Evolutionary conservation across 164 flowering plant genomes (phyloP).

Genomic region (Annona cherimola): DNA sequence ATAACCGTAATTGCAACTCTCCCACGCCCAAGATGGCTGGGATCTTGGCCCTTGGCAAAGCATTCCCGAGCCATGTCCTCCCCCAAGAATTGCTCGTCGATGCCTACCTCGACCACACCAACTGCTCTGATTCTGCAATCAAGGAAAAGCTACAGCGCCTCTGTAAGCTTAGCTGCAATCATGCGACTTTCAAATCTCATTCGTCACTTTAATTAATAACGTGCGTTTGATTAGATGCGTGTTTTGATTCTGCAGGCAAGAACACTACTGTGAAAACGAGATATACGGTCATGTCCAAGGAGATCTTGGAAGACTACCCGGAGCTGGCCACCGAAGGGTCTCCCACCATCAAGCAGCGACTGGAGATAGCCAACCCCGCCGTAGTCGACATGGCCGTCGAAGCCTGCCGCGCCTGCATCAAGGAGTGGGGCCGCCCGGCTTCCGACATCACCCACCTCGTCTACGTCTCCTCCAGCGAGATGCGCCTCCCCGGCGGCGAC

Average conservation of each 20-base stretch:
- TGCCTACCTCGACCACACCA: slow-evolving; percentile 55
- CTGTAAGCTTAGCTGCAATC: slow-evolving; percentile 31
- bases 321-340: slow-evolving; percentile 58
- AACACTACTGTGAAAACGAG: slow-evolving; percentile 70
- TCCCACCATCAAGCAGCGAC: slow-evolving; percentile 53
- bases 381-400: slow-evolving; percentile 53
- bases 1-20: slow-evolving; percentile 12
- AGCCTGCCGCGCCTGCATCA: slow-evolving; percentile 53
- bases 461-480: slow-evolving; percentile 64
- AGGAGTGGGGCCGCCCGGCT: slow-evolving; percentile 59
- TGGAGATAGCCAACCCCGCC: slow-evolving; percentile 57
- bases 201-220: neutral
- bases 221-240: neutral
- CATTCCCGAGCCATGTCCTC: slow-evolving; percentile 53
- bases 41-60: slow-evolving; percentile 57
- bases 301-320: slow-evolving; percentile 57
- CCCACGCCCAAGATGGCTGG: slow-evolving; percentile 47
- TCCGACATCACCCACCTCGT: slow-evolving; percentile 57
- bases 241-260: slow-evolving; percentile 38
- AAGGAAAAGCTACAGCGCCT: slow-evolving; percentile 62
- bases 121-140: slow-evolving; percentile 45
- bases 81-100: slow-evolving; percentile 61
- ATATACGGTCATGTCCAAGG: slow-evolving; percentile 67
- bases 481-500: slow-evolving; percentile 64
- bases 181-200: neutral